A percentile compares a stretch with the other conserved stretches of the same genome.
phyloP scores from a whole-genome alignment of 257 asterid genomes.

The Plantago major region DNA sequence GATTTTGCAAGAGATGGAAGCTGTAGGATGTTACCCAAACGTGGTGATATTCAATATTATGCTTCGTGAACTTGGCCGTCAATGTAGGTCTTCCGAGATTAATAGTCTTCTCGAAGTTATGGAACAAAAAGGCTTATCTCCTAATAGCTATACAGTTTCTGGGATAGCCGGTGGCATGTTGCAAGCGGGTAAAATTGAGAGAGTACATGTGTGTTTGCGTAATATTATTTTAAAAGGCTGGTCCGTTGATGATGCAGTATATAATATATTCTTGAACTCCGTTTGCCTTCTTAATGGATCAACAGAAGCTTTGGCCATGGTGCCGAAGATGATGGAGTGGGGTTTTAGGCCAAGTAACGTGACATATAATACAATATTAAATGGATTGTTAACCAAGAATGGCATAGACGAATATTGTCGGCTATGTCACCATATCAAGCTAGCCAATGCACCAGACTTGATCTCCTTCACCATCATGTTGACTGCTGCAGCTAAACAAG shows the following conservation, averaged over 20 bases:
- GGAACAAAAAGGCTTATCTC: slow-evolving; percentile 40
- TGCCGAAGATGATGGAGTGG: slow-evolving; percentile 32
- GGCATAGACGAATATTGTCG: slow-evolving; percentile 34
- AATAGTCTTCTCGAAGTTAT: slow-evolving; percentile 36
- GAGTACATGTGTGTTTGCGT: slow-evolving; percentile 31
- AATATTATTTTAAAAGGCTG: slow-evolving; percentile 30
- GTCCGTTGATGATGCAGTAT: slow-evolving; percentile 34
- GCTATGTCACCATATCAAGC: slow-evolving; percentile 34
- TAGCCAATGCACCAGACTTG: slow-evolving; percentile 43
- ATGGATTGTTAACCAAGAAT: slow-evolving; percentile 46
- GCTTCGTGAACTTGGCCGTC: slow-evolving; percentile 50
- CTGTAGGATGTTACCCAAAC: slow-evolving; percentile 47
- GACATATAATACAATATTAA: slow-evolving; percentile 48
- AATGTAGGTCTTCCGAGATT: slow-evolving; percentile 30
- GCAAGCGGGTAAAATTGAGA: slow-evolving; percentile 38
- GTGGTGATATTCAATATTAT: slow-evolving; percentile 52
- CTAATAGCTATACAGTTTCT: slow-evolving; percentile 48
- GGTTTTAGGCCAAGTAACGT: slow-evolving; percentile 49
- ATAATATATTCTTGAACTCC: slow-evolving; percentile 45
- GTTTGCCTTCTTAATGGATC: slow-evolving; percentile 32
- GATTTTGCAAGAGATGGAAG: slow-evolving; percentile 43
- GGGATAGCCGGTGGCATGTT: slow-evolving; percentile 58
- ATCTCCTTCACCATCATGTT: slow-evolving; percentile 50
- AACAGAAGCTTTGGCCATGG: slow-evolving; percentile 33
- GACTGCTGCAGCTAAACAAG: slow-evolving; percentile 52